phyloP scores from a whole-genome alignment of 2,329 filamentous ascomycete species.

The Rhexocercosporidium sp. region DNA sequence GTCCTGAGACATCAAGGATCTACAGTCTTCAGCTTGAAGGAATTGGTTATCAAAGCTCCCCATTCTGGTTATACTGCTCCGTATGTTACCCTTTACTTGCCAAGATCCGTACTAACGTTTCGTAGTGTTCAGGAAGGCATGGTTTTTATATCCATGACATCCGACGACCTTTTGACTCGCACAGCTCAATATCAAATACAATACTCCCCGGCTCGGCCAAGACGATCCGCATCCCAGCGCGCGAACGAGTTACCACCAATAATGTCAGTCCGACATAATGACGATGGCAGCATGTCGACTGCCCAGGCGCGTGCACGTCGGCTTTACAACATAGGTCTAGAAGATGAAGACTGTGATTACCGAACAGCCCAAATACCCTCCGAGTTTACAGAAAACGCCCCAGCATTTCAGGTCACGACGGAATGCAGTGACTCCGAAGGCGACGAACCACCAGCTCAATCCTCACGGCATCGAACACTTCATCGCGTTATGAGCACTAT shows the following conservation, averaged over 20 bases:
- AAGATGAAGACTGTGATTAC: constrained; percentile 46
- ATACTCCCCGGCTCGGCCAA: constrained; percentile 49
- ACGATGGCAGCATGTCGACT: constrained; percentile 54
- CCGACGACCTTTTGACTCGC: constrained; percentile 73
- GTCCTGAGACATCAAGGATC: constrained; percentile 81
- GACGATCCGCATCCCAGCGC: constrained; percentile 35
- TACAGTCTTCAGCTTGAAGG: constrained; percentile 81
- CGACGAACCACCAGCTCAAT: constrained; percentile 37
- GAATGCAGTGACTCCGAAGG: constrained; percentile 66
- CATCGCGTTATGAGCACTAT: constrained; percentile 58
- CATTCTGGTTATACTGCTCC: constrained; percentile 81
- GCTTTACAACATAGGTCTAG: constrained; percentile 49
- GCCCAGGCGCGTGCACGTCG: constrained; percentile 52
- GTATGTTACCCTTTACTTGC: constrained; percentile 58
- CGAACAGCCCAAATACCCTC: constrained; percentile 60
- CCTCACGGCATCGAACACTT: constrained; percentile 47
- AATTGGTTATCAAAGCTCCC: constrained; percentile 87
- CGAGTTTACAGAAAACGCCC: constrained; percentile 55
- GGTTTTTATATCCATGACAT: constrained; percentile 87
- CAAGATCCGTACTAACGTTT: constrained; percentile 28
- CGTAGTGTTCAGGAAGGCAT: constrained; percentile 84
- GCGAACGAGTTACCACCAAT: constrained; percentile 46
- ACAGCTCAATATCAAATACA: constrained; percentile 79
- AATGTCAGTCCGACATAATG: constrained; percentile 58
- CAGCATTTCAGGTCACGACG: constrained; percentile 60